phyloP scores from a whole-genome alignment of 805 yeast species.

The Nadsonia fulvescens region DNA sequence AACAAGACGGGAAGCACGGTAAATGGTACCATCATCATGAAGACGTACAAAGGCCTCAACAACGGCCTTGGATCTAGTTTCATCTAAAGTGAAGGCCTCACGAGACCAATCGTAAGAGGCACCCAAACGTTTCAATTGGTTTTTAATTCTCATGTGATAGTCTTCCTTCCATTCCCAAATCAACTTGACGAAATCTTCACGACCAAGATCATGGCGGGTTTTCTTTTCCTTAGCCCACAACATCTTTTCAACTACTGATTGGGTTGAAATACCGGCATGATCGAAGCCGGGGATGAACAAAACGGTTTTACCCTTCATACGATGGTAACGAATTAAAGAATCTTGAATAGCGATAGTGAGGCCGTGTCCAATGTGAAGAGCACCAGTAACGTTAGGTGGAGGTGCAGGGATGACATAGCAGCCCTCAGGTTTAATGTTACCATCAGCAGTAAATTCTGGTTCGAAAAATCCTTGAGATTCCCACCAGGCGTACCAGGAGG shows the following conservation, averaged over 20 bases:
- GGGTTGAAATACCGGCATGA: conserved; percentile 98
- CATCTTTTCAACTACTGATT: conserved; percentile 93
- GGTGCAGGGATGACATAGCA: conserved; percentile 90
- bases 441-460: conserved; percentile 67
- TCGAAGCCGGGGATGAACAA: conserved; percentile 92
- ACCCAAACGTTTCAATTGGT: conserved; percentile 73
- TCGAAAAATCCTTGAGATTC: conserved; percentile 67
- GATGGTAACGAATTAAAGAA: conserved; percentile 75
- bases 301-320: conserved; percentile 94
- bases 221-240: conserved; percentile 73
- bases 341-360: conserved; percentile 91
- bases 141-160: conserved; percentile 70
- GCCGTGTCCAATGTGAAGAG: conserved; percentile 96
- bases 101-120: conserved; percentile 94
- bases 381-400: conserved; percentile 98
- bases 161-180: conserved; percentile 99
- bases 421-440: conserved; percentile 67
- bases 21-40: conserved; percentile 88
- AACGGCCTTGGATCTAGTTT: conserved; percentile 61
- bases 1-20: conserved; percentile 81
- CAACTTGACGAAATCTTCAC: conserved; percentile 71
- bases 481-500: conserved; percentile 99
- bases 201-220: conserved; percentile 89
- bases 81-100: conserved; percentile 86
- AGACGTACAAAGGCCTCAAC: conserved; percentile 77